Conservation (phyloP, 441 rosid genomes). For the Macaranga tanarius region DNA sequence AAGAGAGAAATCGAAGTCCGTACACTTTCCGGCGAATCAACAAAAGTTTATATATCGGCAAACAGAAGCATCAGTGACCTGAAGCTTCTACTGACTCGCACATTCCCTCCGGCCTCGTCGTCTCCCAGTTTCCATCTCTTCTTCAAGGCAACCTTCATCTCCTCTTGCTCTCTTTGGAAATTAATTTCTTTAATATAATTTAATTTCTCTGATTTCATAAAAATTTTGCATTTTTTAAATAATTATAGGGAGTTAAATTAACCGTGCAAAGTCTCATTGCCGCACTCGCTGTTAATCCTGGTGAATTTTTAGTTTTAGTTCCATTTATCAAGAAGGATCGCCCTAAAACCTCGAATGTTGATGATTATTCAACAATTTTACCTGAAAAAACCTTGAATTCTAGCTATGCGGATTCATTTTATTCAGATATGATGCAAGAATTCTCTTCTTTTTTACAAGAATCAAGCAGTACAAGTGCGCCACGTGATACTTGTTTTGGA, state of each 20-base stretch:
- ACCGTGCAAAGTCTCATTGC: constrained; percentile 41
- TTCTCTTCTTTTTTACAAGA: constrained; percentile 38
- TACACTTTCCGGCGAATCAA: constrained; percentile 61
- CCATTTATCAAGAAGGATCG: constrained; percentile 66
- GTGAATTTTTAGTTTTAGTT: constrained; percentile 66
- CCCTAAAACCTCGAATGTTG: constrained; percentile 35
- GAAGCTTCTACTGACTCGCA: constrained; percentile 51
- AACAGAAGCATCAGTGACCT: constrained; percentile 50
- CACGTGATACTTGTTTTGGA: constrained; percentile 15
- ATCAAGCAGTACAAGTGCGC: constrained; percentile 14
- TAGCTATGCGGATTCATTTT: constrained; percentile 52
- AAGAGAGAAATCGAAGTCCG: constrained; percentile 59
- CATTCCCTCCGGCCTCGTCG: constrained; percentile 62
- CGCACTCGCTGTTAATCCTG: constrained; percentile 33
- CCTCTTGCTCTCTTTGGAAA: background rate
- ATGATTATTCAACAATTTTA: constrained; percentile 36
- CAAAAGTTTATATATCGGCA: constrained; percentile 34
- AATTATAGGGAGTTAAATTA: constrained; percentile 61
- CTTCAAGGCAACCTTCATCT: constrained; percentile 53
- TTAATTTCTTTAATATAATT: background rate
- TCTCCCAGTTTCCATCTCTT: constrained; percentile 74
- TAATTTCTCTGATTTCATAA: background rate
- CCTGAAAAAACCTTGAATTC: constrained; percentile 30
- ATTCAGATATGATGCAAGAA: constrained; percentile 59
- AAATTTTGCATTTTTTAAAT: no score